These are phyloP conservation scores for Colletotrichum incanum DNA, from an alignment of 2,329 filamentous ascomycete species.

Conservation along the genomic window DNA sequence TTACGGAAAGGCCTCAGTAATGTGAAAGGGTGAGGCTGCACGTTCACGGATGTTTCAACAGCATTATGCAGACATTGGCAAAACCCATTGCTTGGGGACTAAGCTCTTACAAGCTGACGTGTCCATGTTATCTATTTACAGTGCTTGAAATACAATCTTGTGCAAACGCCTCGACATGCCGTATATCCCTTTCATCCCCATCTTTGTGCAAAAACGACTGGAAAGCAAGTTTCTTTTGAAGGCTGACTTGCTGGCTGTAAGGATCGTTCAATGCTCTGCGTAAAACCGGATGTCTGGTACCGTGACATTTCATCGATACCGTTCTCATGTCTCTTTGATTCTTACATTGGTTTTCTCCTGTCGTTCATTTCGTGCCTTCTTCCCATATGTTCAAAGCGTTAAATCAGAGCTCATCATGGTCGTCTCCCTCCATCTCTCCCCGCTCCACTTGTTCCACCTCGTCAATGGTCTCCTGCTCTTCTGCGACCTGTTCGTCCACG, in stretches of 20 bases:
- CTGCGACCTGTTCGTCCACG: no score
- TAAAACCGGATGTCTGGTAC: slow-evolving; percentile 8
- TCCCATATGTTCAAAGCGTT: neutral
- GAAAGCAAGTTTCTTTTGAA: neutral
- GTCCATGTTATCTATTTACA: neutral
- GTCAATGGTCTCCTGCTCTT: neutral
- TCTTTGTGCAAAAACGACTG: neutral
- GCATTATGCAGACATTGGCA: no score
- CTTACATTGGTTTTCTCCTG: slow-evolving; percentile 2
- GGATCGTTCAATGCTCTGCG: slow-evolving; percentile 2
- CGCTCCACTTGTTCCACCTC: neutral
- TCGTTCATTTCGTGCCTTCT: neutral
- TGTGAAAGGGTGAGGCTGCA: no score
- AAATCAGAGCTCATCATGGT: slow-evolving; percentile 24
- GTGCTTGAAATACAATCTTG: neutral
- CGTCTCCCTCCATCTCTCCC: neutral
- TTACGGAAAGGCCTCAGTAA: no score
- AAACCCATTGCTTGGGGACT: no score
- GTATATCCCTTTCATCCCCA: neutral
- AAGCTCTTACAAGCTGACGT: neutral
- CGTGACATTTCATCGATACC: slow-evolving; percentile 6
- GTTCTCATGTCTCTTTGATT: neutral
- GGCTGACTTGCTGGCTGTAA: slow-evolving; percentile 9
- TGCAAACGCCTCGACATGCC: neutral
- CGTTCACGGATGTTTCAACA: no score